phyloP scores from a whole-genome alignment of 2,329 filamentous ascomycete genomes.

The Epicoccum sorghinum region DNA sequence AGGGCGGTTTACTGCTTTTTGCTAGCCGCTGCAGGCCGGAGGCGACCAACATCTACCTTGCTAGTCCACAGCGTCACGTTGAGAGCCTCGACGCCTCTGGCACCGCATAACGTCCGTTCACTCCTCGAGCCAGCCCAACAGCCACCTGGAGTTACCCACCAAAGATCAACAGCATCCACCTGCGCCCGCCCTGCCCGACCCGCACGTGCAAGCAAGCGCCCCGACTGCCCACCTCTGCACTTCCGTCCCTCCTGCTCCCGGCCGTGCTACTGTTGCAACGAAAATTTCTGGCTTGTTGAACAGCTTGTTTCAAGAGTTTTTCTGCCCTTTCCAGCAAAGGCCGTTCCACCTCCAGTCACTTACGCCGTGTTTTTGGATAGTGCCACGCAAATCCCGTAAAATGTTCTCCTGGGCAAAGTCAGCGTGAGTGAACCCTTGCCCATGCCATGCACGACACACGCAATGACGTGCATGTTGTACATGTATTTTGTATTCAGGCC shows the following conservation, averaged over 20 bases:
- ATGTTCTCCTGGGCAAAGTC: slow-evolving; percentile 97
- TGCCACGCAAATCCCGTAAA: slow-evolving; percentile 34
- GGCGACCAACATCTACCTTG: slow-evolving; percentile 4
- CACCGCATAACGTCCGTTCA: slow-evolving; percentile 6
- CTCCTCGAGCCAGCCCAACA: slow-evolving; percentile 12
- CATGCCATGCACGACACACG: slow-evolving; percentile 23
- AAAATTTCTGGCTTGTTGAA: slow-evolving; percentile 35
- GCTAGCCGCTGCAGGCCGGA: slow-evolving; percentile 13
- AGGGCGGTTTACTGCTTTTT: slow-evolving; percentile 16
- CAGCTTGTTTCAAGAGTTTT: slow-evolving; percentile 39
- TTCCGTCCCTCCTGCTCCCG: slow-evolving; percentile 28
- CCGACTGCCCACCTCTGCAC: slow-evolving; percentile 18
- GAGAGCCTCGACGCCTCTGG: slow-evolving; percentile 14
- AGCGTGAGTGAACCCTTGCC: slow-evolving; percentile 65
- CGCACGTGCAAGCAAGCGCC: slow-evolving; percentile 16
- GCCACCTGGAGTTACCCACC: slow-evolving; percentile 8
- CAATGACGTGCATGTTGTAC: slow-evolving; percentile 12
- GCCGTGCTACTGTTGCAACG: slow-evolving; percentile 27
- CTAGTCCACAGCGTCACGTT: slow-evolving; percentile 11
- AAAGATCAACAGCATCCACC: slow-evolving; percentile 5
- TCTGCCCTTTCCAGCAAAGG: slow-evolving; percentile 30
- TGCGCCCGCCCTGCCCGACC: slow-evolving; percentile 1
- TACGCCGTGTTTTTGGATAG: slow-evolving; percentile 38
- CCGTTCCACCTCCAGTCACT: slow-evolving; percentile 30
- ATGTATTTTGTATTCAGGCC: slow-evolving; percentile 1